These are phyloP conservation scores for Silene uniflora DNA, from an alignment of 148 eudicot genomes.

Conservation along the genomic window DNA sequence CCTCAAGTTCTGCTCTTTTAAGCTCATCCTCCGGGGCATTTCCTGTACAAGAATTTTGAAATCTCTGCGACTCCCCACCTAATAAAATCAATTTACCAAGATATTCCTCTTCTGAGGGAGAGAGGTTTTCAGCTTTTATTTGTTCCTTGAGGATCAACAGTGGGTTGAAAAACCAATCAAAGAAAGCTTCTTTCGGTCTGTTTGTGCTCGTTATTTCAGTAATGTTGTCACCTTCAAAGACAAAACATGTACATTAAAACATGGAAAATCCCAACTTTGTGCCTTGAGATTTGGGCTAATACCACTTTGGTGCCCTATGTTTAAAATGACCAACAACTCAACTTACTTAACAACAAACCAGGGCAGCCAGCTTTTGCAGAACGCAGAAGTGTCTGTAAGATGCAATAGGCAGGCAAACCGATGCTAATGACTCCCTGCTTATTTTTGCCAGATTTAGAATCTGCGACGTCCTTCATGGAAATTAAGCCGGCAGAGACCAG, in stretches of 20 bases:
- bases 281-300: not conserved
- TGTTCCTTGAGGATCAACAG: conserved; percentile 85
- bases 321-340: not conserved
- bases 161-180: conserved; percentile 87
- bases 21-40: conserved; percentile 55
- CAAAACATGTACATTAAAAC: conserved; percentile 3
- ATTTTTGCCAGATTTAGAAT: conserved; percentile 61
- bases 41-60: conserved; percentile 35
- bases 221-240: conserved; percentile 55
- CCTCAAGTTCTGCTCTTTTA: conserved; percentile 79
- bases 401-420: conserved; percentile 80
- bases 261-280: not conserved
- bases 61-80: conserved; percentile 48
- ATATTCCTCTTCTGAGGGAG: conserved; percentile 61
- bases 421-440: conserved; percentile 44
- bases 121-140: conserved; percentile 73
- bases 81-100: conserved; percentile 62
- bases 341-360: conserved; percentile 76
- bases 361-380: conserved; percentile 67
- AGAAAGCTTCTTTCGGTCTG: conserved; percentile 72
- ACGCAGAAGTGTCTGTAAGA: conserved; percentile 60
- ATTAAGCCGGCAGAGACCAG: conserved; percentile 61
- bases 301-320: not conserved
- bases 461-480: conserved; percentile 65
- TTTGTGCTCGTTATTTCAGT: conserved; percentile 75